Evolutionary conservation across 1,284 basidiomycete species (phyloP).

Genomic region (Rhodotorula sp.): DNA sequence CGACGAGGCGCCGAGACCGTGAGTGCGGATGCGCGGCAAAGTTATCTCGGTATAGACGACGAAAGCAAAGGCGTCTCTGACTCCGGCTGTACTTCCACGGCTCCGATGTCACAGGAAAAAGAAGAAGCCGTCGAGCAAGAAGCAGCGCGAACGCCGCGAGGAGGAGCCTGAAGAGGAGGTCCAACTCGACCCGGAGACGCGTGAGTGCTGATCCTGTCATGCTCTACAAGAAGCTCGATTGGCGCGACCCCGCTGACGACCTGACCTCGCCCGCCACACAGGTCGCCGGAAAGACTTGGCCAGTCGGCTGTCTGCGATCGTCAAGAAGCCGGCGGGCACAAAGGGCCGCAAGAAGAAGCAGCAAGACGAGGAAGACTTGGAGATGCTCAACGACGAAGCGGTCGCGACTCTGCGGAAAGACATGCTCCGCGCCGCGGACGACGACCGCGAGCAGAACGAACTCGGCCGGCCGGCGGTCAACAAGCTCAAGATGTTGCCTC

Average conservation of each 20-base stretch:
- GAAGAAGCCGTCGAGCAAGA: slow-evolving; percentile 54
- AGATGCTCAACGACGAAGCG: slow-evolving; percentile 86
- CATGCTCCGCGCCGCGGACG: slow-evolving; percentile 83
- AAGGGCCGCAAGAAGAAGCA: slow-evolving; percentile 31
- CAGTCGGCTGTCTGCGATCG: slow-evolving; percentile 20
- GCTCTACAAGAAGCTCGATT: no score
- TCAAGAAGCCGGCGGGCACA: slow-evolving; percentile 30
- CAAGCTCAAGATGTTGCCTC: slow-evolving; percentile 79
- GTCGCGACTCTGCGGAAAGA: slow-evolving; percentile 76
- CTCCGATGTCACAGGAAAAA: slow-evolving; percentile 57
- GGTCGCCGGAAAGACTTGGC: slow-evolving; percentile 34
- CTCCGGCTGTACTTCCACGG: no score
- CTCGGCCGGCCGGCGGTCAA: slow-evolving; percentile 79
- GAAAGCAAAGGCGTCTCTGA: no score
- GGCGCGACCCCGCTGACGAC: no score
- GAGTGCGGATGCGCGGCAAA: no score
- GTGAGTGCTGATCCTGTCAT: slow-evolving; percentile 47
- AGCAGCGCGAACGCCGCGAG: slow-evolving; percentile 50
- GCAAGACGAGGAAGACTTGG: slow-evolving; percentile 56
- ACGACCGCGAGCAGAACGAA: slow-evolving; percentile 76
- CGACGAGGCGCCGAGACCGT: slow-evolving; percentile 60
- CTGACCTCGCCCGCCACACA: neutral
- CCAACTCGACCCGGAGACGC: slow-evolving; percentile 56
- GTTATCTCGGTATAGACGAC: no score
- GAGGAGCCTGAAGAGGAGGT: slow-evolving; percentile 56